Evolutionary conservation across 495 filamentous ascomycete genomes (phyloP).

Genomic region (Penicillium robsamsonii): DNA sequence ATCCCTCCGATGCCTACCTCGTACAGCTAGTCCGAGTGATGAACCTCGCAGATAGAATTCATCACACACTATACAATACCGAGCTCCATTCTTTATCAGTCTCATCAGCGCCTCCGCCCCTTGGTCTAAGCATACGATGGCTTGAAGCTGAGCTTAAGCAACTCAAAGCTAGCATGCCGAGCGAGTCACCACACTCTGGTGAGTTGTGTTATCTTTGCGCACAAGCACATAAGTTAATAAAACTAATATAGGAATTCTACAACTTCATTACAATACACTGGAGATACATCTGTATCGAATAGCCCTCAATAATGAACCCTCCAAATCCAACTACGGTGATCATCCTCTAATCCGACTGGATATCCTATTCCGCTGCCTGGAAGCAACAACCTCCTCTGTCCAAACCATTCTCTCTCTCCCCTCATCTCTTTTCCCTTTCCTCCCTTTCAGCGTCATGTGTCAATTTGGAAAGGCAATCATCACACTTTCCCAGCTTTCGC

Average conservation of each 20-base stretch:
- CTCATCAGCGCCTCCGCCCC: constrained; percentile 10
- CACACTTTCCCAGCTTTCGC: constrained; percentile 30
- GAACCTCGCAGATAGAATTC: constrained; percentile 23
- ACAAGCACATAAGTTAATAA: neutral
- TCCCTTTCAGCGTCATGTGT: constrained; percentile 27
- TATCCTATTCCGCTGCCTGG: constrained; percentile 29
- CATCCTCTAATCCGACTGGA: constrained; percentile 18
- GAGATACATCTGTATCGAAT: constrained; percentile 26
- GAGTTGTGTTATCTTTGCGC: neutral
- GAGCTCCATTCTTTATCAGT: constrained; percentile 6
- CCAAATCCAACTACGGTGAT: constrained; percentile 13
- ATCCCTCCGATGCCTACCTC: constrained; percentile 24
- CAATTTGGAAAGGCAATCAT: constrained; percentile 30
- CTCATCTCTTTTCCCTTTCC: constrained; percentile 11
- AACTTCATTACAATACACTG: constrained; percentile 22
- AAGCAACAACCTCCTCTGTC: constrained; percentile 31
- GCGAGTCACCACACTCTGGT: constrained; percentile 20
- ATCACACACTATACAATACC: constrained; percentile 9
- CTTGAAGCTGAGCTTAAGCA: constrained; percentile 17
- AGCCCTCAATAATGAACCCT: constrained; percentile 18
- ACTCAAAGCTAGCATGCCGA: constrained; percentile 14
- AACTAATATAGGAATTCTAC: constrained; percentile 16
- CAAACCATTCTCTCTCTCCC: constrained; percentile 26
- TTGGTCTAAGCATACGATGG: constrained; percentile 23
- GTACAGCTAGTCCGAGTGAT: constrained; percentile 28